Conservation (phyloP, 2,329 filamentous ascomycete genomes). For the Aspergillus ochraceus region DNA sequence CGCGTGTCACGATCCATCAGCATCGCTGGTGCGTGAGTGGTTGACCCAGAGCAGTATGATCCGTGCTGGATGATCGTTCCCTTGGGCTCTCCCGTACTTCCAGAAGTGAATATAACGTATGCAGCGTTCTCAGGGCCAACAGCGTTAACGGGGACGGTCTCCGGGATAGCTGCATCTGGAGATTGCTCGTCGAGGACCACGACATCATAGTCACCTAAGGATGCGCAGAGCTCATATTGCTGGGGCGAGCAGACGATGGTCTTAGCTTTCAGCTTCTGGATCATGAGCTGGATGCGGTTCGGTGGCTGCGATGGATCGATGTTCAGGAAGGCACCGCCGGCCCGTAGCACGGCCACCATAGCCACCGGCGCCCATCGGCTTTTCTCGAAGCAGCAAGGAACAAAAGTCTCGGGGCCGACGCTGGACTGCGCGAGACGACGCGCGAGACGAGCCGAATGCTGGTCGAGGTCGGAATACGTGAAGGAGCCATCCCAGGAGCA, state of each 20-base stretch:
- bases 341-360: constrained; percentile 12
- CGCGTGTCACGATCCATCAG: constrained; percentile 42
- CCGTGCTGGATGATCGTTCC: constrained; percentile 12
- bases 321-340: constrained; percentile 14
- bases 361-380: constrained; percentile 8
- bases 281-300: constrained; percentile 12
- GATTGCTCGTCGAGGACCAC: constrained; percentile 4
- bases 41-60: constrained; percentile 8
- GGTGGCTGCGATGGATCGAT: constrained; percentile 12
- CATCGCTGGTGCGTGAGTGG: constrained; percentile 25
- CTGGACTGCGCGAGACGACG: neutral
- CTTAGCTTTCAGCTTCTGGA: constrained; percentile 6
- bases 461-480: constrained; percentile 15
- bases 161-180: neutral
- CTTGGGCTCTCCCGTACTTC: constrained; percentile 15
- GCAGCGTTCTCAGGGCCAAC: constrained; percentile 8
- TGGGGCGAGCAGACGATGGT: constrained; percentile 12
- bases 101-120: constrained; percentile 17
- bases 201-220: constrained; percentile 3
- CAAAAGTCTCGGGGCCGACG: constrained; percentile 8
- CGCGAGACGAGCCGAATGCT: constrained; percentile 7
- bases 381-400: constrained; percentile 15
- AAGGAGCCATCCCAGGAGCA: constrained; percentile 16
- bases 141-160: neutral
- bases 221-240: constrained; percentile 7